These are phyloP conservation scores for Sphenostylis stenocarpa DNA, from an alignment of 306 rosid species.

Conservation along the genomic window DNA sequence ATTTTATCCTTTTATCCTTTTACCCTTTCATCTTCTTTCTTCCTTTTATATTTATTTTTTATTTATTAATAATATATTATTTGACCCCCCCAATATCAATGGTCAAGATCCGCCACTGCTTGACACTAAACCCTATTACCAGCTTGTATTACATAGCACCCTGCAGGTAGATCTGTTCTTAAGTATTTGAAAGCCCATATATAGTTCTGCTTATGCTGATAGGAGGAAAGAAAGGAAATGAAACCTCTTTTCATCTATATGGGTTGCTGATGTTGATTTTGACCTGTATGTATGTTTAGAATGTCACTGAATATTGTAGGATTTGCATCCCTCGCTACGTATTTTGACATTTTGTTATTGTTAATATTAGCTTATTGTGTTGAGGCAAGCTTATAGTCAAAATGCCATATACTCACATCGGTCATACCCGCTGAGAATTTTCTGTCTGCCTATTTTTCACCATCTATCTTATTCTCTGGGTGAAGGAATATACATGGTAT, in stretches of 20 bases:
- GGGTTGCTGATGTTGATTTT: conserved; percentile 24
- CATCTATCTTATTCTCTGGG: background rate
- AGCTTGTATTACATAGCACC: conserved; percentile 98
- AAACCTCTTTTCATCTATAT: background rate
- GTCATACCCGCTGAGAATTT: background rate
- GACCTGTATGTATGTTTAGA: background rate
- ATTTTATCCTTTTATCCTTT: no score
- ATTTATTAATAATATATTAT: no score
- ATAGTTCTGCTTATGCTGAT: background rate
- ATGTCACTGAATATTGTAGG: background rate
- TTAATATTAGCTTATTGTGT: conserved; percentile 24
- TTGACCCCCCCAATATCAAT: no score
- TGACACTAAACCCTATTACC: conserved; percentile 89
- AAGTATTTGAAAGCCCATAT: background rate
- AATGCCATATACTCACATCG: background rate
- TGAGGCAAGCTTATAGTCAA: background rate
- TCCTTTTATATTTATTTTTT: no score
- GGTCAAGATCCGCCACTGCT: no score
- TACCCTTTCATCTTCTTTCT: no score
- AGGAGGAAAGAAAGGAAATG: background rate
- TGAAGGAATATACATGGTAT: background rate
- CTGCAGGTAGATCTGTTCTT: conserved; percentile 74
- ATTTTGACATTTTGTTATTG: background rate
- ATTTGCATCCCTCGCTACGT: conserved; percentile 1
- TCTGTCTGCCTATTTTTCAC: background rate